Base-by-base conservation (phyloP, 2,329 filamentous ascomycete genomes). In the Cytospora mali region DNA sequence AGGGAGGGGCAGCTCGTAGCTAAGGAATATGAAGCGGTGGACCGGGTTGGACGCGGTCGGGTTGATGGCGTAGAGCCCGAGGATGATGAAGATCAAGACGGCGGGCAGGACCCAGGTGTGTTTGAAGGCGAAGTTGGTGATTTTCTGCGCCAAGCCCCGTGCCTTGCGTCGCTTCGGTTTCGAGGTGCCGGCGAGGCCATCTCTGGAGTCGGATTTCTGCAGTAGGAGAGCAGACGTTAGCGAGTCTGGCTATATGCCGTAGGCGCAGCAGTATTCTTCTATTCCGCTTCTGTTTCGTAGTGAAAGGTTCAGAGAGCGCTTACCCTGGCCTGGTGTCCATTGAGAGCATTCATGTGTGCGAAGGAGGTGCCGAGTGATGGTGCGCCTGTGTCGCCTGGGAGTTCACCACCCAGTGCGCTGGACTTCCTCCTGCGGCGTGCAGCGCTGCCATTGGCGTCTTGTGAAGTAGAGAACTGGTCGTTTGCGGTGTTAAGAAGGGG, bases 21-120 rank as follows among this genome's bases (percentile, higher is more conserved):
- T 95, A 65, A 97, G 87, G 82, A 96, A 96, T 75, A 97, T 87
- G 75, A 92, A 93, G 76, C 82, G 84, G 77, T 91, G 84, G 67
- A 96, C 75, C 14, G 90, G 90, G 75, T 97, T 97, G 62, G 88
- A 86, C 65, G 88, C 81, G 69, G 84, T 86, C 6, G 93, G 94
- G 73, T 93, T 89, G 71, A 91, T 74, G 68, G 87, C 85, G 77
- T 94, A 97, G 65, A 86, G 81, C 55, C 81, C 76, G 64, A 91
- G 77, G 72, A 93, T 81, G 72, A 87, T 70, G 64, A 82, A 65
- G 62, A 92, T 76, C 63, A 96, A 77, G 68, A 90, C 75, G 63
- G 95, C 83, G 27, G 94, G 93, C 35, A 86, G 73, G 64, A 82
- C 77, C 75, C 81, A 88, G 53, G 85, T 88, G 74, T 86, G 84